Evolutionary conservation across 1,284 basidiomycete genomes (phyloP).

Genomic region (Marasmius tenuissimus): DNA sequence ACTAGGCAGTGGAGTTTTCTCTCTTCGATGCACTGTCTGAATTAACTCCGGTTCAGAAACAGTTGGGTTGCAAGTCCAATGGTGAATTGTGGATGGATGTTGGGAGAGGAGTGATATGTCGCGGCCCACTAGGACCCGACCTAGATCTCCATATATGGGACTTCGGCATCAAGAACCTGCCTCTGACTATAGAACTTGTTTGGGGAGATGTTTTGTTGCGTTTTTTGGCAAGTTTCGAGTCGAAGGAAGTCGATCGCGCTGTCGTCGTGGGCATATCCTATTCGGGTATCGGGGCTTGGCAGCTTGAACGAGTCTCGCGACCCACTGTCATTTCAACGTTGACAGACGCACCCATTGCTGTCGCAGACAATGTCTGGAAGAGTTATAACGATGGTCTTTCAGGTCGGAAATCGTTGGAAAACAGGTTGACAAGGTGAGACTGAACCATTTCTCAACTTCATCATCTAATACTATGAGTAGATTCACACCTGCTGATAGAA

Average conservation of each 20-base stretch:
- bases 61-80: not conserved
- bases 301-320: not conserved
- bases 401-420: too few relatives aligned
- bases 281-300: not conserved
- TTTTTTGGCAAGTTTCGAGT: not conserved
- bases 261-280: not conserved
- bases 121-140: not conserved
- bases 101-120: not conserved
- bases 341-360: too few relatives aligned
- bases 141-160: not conserved
- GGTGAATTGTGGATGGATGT: not conserved
- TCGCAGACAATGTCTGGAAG: too few relatives aligned
- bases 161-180: not conserved
- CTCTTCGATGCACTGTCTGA: not conserved
- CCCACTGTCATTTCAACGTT: too few relatives aligned
- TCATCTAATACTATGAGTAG: not conserved
- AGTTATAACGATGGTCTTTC: too few relatives aligned
- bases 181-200: not conserved
- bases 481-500: not conserved
- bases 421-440: too few relatives aligned
- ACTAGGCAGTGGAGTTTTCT: not conserved
- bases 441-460: too few relatives aligned
- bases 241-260: not conserved
- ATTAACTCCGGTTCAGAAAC: not conserved
- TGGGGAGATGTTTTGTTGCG: not conserved